Conservation (phyloP, 495 filamentous ascomycete genomes). For the Xylaria cubensis region DNA sequence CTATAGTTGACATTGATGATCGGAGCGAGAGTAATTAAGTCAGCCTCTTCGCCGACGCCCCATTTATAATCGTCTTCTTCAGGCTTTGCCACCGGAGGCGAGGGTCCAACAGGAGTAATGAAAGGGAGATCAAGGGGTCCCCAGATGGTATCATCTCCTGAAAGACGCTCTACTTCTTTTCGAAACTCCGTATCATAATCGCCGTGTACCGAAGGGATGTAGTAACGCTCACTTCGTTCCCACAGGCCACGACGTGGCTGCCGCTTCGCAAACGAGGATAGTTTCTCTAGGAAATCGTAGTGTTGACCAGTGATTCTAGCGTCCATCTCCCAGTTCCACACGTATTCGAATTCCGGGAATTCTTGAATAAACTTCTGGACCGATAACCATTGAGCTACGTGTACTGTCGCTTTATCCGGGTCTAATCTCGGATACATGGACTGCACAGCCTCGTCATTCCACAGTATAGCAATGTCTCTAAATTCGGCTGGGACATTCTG, state of each 20-base stretch:
- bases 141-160: conserved; percentile 63
- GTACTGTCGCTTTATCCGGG: conserved; percentile 47
- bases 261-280: conserved; percentile 62
- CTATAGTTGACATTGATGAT: conserved; percentile 72
- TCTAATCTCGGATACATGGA: conserved; percentile 63
- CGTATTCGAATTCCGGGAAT: conserved; percentile 73
- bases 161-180: conserved; percentile 53
- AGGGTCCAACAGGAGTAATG: conserved; percentile 65
- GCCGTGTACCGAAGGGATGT: conserved; percentile 69
- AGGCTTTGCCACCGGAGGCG: conserved; percentile 59
- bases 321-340: conserved; percentile 82
- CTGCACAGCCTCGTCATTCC: conserved; percentile 65
- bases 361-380: conserved; percentile 71
- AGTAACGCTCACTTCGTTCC: conserved; percentile 78
- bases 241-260: conserved; percentile 73
- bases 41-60: conserved; percentile 79
- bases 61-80: conserved; percentile 69
- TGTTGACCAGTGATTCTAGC: conserved; percentile 73
- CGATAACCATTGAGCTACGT: conserved; percentile 61
- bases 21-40: conserved; percentile 73
- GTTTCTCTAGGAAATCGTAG: conserved; percentile 70
- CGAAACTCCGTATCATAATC: conserved; percentile 61
- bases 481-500: conserved; percentile 69
- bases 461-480: conserved; percentile 69
- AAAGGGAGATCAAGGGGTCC: conserved; percentile 60